A percentile compares a stretch with the other conserved stretches of the same genome.
phyloP scores from a whole-genome alignment of 2,329 filamentous ascomycete genomes.

The Dactylellina parvicollis region DNA sequence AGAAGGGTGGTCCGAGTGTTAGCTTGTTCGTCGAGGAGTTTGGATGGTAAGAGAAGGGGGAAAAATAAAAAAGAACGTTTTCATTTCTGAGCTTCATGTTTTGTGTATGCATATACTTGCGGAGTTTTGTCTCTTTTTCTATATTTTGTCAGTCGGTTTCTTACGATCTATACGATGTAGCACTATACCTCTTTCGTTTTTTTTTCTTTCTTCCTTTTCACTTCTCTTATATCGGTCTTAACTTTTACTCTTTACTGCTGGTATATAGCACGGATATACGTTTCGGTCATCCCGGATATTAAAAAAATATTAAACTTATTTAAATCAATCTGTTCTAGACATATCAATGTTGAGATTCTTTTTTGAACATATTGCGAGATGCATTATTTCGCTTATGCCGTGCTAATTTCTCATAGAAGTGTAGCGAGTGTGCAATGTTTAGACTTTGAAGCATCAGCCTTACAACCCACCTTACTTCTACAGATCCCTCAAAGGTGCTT shows the following conservation, averaged over 20 bases:
- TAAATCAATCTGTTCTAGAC: too few species aligned
- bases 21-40: constrained; percentile 54
- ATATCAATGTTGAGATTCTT: too few species aligned
- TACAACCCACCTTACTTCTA: too few species aligned
- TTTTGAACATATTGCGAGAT: too few species aligned
- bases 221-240: neutral
- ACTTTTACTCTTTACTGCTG: neutral
- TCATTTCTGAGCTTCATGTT: constrained; percentile 6
- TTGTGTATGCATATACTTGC: constrained; percentile 16
- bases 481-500: too few species aligned
- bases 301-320: too few species aligned
- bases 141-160: constrained; percentile 19
- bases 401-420: too few species aligned
- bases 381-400: too few species aligned
- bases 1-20: constrained; percentile 52
- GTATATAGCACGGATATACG: constrained; percentile 5
- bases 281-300: too few species aligned
- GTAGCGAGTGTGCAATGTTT: too few species aligned
- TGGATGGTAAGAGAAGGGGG: constrained; percentile 37
- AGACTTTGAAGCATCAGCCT: too few species aligned
- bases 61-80: constrained; percentile 10
- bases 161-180: constrained; percentile 26
- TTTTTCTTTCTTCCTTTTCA: neutral
- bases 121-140: constrained; percentile 8
- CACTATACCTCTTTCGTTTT: constrained; percentile 33